Evolutionary conservation across 805 yeast genomes (phyloP), one percentile per base, ranked within the genome.

Genomic region (Metschnikowia reukaufii): DNA sequence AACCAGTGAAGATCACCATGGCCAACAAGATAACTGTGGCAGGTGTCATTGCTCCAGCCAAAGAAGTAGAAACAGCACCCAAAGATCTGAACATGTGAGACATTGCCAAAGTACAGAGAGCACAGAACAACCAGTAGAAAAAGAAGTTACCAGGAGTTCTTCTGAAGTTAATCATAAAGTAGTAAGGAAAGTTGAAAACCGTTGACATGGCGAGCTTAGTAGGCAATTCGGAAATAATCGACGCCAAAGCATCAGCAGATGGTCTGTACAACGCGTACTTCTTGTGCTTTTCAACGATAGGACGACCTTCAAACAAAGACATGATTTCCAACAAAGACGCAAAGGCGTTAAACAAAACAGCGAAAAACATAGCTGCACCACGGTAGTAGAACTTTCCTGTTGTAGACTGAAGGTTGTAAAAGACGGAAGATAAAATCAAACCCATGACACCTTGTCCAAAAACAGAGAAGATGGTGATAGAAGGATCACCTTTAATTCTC

Each of bases 251-350:
- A 58, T 86, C 92, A 3, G 88, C 82, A 12, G 88, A 76, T 2
- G 91, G 90, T 48, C 82, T 81, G 61, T 84, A 88, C 48, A 86
- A 74, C 0, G 88, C 82, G 56, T 83, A 87, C 40, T 77, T 75
- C 58, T 83, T 82, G 61, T 87, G 95, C 59, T 87, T 86, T 56
- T 77, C 78, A 21, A 84, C 75, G 51, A 87, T 80, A 23, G 84
- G 81, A 67, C 86, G 79, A 47, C 77, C 78, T 49, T 79, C 78
- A 56, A 80, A 83, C 46, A 82, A 67, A 8, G 77, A 63, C 57
- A 83, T 73, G 48, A 83, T 77, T 59, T 83, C 87, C 52, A 82
- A 77, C 55, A 82, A 68, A 4, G 86, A 72, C 25, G 80, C 66
- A 64, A 83, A 77, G 9, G 85, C 83, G 61, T 80, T 83, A 55